phyloP scores from a whole-genome alignment of 2,329 filamentous ascomycete species.

The Pseudocercospora crystallina region DNA sequence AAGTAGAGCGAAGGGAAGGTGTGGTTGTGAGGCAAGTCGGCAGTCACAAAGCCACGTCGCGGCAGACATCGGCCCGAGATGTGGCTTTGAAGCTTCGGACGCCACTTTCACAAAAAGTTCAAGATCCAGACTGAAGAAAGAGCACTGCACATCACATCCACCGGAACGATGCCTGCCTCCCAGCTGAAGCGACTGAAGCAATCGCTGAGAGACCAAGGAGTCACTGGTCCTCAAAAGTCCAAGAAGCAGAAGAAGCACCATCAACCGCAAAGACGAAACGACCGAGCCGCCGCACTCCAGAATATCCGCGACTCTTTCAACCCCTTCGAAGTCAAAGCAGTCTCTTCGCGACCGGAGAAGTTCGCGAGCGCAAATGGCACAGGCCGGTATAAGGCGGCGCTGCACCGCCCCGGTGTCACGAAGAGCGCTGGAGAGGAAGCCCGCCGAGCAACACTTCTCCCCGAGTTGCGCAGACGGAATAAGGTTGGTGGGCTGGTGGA shows the following conservation, averaged over 20 bases:
- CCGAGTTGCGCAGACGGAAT: slow-evolving; percentile 84
- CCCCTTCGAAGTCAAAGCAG: slow-evolving; percentile 83
- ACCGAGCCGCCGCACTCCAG: slow-evolving; percentile 75
- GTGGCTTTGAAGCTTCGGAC: not conserved
- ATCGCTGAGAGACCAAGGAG: slow-evolving; percentile 83
- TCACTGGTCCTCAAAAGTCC: slow-evolving; percentile 87
- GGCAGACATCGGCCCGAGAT: not conserved
- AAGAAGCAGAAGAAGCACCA: slow-evolving; percentile 78
- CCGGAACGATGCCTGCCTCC: slow-evolving; percentile 75
- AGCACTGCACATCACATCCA: not conserved
- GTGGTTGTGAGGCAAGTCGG: not conserved
- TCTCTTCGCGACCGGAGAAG: slow-evolving; percentile 67
- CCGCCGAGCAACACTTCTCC: slow-evolving; percentile 78
- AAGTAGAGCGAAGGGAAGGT: not conserved
- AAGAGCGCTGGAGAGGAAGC: slow-evolving; percentile 86
- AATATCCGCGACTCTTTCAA: slow-evolving; percentile 95
- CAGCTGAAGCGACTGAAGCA: slow-evolving; percentile 95
- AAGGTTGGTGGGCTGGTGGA: slow-evolving; percentile 92
- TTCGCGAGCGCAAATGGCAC: slow-evolving; percentile 53
- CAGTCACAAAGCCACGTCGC: not conserved
- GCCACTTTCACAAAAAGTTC: slow-evolving; percentile 24
- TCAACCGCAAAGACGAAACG: slow-evolving; percentile 64
- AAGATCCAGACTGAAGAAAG: not conserved
- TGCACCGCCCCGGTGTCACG: slow-evolving; percentile 76
- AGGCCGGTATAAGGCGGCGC: slow-evolving; percentile 54